phyloP scores from a whole-genome alignment of 805 yeast genomes.

The Metschnikowia cubensis region DNA sequence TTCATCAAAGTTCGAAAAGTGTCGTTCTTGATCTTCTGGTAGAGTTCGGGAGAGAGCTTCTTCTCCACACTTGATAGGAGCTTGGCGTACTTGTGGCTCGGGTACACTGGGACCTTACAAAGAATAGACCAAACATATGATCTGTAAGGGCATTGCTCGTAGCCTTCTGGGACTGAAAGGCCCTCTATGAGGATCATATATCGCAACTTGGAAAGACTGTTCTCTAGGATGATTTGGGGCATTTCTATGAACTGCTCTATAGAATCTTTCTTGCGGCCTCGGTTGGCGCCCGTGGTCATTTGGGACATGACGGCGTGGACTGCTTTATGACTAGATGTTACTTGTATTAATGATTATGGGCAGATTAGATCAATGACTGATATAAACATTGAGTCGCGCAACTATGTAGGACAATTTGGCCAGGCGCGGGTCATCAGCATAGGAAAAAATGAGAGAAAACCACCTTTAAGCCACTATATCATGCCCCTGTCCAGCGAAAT shows the following conservation, averaged over 20 bases:
- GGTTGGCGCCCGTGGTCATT: constrained; percentile 5
- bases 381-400: constrained; percentile 3
- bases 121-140: constrained; percentile 79
- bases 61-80: constrained; percentile 49
- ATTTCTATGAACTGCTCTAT: constrained; percentile 48
- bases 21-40: constrained; percentile 75
- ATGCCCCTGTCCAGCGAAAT: constrained; percentile 35
- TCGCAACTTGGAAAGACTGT: constrained; percentile 48
- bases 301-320: background rate
- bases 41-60: constrained; percentile 43
- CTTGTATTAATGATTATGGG: no score
- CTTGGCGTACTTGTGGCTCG: constrained; percentile 51
- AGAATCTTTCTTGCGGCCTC: constrained; percentile 47
- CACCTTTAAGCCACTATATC: background rate
- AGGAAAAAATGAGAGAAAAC: constrained; percentile 1
- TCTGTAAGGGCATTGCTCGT: constrained; percentile 61
- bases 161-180: constrained; percentile 37
- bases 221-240: constrained; percentile 42
- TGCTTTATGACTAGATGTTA: no score
- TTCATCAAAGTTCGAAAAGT: constrained; percentile 81
- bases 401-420: constrained; percentile 1
- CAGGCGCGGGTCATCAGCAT: constrained; percentile 4
- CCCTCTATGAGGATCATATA: constrained; percentile 43
- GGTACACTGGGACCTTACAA: constrained; percentile 56
- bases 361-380: background rate